Percentiles rank a stretch among this genome's conserved stretches.
Evolutionary conservation across 805 yeast genomes (phyloP).

Genomic region (Zygoascus tannicola): DNA sequence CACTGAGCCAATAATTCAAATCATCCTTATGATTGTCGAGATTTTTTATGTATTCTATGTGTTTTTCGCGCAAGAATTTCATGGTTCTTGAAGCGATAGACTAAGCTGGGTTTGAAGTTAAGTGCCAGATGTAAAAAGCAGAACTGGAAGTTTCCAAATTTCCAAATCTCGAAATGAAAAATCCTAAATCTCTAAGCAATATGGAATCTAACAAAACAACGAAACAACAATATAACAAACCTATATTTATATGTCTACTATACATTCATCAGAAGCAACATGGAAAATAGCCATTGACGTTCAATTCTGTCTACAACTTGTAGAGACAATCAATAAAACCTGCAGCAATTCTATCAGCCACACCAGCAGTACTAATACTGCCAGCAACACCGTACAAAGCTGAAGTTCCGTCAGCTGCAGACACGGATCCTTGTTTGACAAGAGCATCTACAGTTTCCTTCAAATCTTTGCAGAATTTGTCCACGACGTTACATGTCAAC

Average conservation of each 20-base stretch:
- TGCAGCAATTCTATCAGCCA: slow-evolving; percentile 69
- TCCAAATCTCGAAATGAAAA: no score
- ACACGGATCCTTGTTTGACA: slow-evolving; percentile 22
- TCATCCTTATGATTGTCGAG: slow-evolving; percentile 48
- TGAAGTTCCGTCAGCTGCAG: slow-evolving; percentile 48
- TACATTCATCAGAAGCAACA: no score
- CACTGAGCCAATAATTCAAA: slow-evolving; percentile 78
- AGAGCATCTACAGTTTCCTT: slow-evolving; percentile 37
- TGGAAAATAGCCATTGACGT: no score
- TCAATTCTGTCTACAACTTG: slow-evolving; percentile 35
- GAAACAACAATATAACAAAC: no score
- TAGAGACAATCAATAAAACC: slow-evolving; percentile 78
- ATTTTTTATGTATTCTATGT: slow-evolving; percentile 46
- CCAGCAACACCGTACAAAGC: slow-evolving; percentile 96
- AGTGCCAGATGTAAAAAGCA: no score
- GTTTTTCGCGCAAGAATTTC: slow-evolving; percentile 37
- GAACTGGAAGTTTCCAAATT: no score
- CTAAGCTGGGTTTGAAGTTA: no score
- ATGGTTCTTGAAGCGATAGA: no score
- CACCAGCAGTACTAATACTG: slow-evolving; percentile 70
- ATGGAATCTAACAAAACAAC: no score
- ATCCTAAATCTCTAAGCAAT: no score
- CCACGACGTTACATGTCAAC: slow-evolving; percentile 53
- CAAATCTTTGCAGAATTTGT: slow-evolving; percentile 48
- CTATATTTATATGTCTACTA: no score